Evolutionary conservation across 768 basidiomycete species (phyloP).

Genomic region (Flagelloscypha sp.): DNA sequence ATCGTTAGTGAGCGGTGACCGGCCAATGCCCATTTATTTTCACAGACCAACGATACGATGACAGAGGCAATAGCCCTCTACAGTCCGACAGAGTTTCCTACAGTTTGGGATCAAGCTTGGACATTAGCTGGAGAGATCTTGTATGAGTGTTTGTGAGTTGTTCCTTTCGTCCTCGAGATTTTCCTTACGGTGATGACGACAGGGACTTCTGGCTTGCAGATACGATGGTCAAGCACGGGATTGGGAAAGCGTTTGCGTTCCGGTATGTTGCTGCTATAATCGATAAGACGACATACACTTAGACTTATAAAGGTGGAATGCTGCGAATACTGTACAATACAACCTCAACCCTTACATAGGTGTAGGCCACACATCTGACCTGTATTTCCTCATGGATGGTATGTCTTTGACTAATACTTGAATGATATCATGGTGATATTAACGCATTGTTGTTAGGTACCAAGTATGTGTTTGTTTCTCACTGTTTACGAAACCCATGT

Average conservation of each 20-base stretch:
- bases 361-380: conserved; percentile 35
- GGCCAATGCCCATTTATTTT: too few species aligned
- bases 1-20: too few species aligned
- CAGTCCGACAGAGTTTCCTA: conserved; percentile 27
- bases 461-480: conserved; percentile 4
- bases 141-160: conserved; percentile 35
- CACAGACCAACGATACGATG: conserved; percentile 28
- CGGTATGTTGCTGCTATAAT: conserved; percentile 18
- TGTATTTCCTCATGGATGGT: conserved; percentile 37
- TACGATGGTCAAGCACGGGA: conserved; percentile 18
- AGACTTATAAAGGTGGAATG: conserved; percentile 27
- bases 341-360: conserved; percentile 28
- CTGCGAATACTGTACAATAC: conserved; percentile 31
- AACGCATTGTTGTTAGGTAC: conserved; percentile 2
- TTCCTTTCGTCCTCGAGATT: background rate
- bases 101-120: conserved; percentile 31
- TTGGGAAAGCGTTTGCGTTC: conserved; percentile 25
- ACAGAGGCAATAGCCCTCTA: conserved; percentile 28
- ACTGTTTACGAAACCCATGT: background rate
- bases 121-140: conserved; percentile 34
- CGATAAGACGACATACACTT: background rate
- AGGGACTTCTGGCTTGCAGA: conserved; percentile 35
- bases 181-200: background rate
- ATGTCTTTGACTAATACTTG: conserved; percentile 5
- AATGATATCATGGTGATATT: too few species aligned